Conservation (phyloP, 768 basidiomycete genomes). For the Pulveroboletus ravenelii region DNA sequence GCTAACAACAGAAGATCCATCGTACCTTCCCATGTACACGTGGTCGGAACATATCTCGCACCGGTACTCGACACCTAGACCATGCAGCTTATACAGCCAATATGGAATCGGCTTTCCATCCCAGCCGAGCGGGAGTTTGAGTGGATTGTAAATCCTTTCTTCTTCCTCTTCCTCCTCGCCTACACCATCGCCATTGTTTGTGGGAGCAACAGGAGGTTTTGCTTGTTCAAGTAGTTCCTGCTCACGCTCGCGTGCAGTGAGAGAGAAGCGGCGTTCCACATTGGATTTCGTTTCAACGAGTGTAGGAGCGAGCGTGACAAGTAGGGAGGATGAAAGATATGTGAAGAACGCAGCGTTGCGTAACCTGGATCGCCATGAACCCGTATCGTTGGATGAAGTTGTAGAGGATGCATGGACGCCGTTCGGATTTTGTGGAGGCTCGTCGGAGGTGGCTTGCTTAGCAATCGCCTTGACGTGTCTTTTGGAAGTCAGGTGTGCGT, state of each 20-base stretch:
- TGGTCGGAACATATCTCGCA: constrained; percentile 98
- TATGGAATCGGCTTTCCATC: constrained; percentile 99
- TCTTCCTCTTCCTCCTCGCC: constrained; percentile 90
- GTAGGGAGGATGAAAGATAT: constrained; percentile 61
- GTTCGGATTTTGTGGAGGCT: constrained; percentile 33
- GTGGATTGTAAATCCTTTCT: constrained; percentile 95
- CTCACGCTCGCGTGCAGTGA: constrained; percentile 97
- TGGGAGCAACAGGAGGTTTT: constrained; percentile 45
- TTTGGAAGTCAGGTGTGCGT: constrained; percentile 92
- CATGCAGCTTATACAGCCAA: constrained; percentile 97
- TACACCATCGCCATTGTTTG: constrained; percentile 40
- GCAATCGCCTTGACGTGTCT: constrained; percentile 91
- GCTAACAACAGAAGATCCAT: constrained; percentile 1
- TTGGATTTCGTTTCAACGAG: constrained; percentile 92
- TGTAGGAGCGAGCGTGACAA: constrained; percentile 56
- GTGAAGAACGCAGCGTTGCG: constrained; percentile 69
- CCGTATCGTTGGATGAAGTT: constrained; percentile 32
- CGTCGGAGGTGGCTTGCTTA: constrained; percentile 52
- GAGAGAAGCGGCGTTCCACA: constrained; percentile 92
- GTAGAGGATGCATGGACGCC: constrained; percentile 23
- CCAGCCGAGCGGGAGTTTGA: constrained; percentile 95
- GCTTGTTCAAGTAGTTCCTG: constrained; percentile 80
- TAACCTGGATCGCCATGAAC: constrained; percentile 43
- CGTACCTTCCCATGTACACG: constrained; percentile 92
- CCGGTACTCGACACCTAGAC: constrained; percentile 94